Conservation (phyloP, 228 moss, liverwort and hornwort species). For the Sphagnum fallax region DNA sequence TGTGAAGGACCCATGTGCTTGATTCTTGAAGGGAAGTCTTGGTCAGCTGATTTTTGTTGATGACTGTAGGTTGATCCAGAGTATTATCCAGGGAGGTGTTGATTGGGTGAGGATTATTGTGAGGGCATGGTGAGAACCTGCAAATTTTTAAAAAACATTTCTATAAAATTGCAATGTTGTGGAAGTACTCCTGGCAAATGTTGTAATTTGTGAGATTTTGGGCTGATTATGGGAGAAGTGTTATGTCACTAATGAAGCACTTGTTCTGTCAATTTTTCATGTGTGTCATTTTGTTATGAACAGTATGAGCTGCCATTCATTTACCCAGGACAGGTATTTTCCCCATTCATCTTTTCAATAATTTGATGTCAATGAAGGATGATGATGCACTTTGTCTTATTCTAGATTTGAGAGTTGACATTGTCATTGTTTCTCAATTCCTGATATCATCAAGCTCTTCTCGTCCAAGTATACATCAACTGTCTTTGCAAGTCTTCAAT, state of each 20-base stretch:
- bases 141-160: no score
- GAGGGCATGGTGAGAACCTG: slow-evolving; percentile 32
- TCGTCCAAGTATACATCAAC: no score
- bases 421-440: neutral
- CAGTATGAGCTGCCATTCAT: slow-evolving; percentile 96
- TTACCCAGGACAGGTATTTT: slow-evolving; percentile 85
- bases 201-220: neutral
- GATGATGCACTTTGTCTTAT: neutral
- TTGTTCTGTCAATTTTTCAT: no score
- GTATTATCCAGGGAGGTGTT: slow-evolving; percentile 88
- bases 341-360: no score
- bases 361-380: neutral
- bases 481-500: no score
- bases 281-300: neutral
- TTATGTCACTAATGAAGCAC: no score
- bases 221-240: no score
- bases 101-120: slow-evolving; percentile 52
- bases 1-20: no score
- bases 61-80: slow-evolving; percentile 71
- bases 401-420: neutral
- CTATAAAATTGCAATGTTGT: no score
- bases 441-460: neutral
- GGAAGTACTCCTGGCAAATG: no score
- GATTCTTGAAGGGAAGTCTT: no score
- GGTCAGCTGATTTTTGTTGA: neutral